phyloP scores from a whole-genome alignment of 129 eudicot species.

The Gnaphalium uliginosum region DNA sequence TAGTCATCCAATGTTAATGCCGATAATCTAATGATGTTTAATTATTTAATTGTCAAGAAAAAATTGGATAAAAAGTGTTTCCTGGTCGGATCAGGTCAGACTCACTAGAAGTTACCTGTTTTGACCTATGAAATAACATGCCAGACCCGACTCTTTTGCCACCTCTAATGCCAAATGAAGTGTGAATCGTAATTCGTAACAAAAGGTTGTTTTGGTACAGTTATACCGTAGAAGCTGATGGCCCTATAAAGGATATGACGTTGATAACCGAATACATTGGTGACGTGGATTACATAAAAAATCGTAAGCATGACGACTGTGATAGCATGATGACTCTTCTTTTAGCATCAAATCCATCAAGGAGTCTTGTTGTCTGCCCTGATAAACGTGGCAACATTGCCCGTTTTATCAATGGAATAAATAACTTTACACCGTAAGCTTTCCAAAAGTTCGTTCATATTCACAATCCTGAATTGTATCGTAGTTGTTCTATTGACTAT shows the following conservation, averaged over 20 bases:
- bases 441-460: constrained; percentile 4
- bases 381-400: constrained; percentile 92
- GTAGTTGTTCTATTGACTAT: constrained; percentile 17
- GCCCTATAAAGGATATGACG: constrained; percentile 83
- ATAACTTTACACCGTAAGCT: constrained; percentile 76
- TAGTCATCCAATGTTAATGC: not conserved
- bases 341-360: constrained; percentile 55
- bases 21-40: not conserved
- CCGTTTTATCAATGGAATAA: constrained; percentile 85
- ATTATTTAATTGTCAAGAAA: not conserved
- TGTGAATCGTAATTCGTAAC: constrained; percentile 2
- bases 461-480: not conserved
- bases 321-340: constrained; percentile 98
- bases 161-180: constrained; percentile 13
- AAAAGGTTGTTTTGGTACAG: constrained; percentile 40
- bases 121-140: constrained; percentile 17
- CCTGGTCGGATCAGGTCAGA: not conserved
- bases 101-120: not conserved
- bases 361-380: constrained; percentile 84
- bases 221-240: constrained; percentile 81
- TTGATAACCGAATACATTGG: constrained; percentile 65
- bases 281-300: constrained; percentile 85
- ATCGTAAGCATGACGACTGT: constrained; percentile 78
- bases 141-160: not conserved
- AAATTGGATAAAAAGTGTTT: constrained; percentile 11